Conservation (phyloP, 345 rosid species). For the Eucalyptus marginata region DNA sequence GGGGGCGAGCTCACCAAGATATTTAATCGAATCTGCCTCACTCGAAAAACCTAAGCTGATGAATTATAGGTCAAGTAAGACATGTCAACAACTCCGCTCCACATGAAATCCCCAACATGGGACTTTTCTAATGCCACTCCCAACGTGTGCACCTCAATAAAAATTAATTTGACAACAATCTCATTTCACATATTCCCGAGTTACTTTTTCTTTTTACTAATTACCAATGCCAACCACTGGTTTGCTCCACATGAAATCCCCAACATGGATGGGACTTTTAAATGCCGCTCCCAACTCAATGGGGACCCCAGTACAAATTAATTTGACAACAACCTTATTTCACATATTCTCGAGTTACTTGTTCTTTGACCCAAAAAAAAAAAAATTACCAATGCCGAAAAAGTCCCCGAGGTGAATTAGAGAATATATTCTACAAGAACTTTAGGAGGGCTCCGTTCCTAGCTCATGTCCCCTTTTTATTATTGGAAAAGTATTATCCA, state of each 20-base stretch:
- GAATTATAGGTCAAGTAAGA: not conserved
- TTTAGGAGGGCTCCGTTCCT: not conserved
- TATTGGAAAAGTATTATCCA: not conserved
- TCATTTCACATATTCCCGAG: not conserved
- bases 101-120: not conserved
- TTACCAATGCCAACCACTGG: not conserved
- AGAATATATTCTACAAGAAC: not conserved
- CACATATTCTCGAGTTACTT: no score
- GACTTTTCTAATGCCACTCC: not conserved
- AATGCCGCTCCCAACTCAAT: no score
- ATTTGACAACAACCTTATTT: no score
- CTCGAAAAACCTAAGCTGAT: not conserved
- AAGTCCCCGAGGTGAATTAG: rapidly evolving
- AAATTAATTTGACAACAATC: not conserved
- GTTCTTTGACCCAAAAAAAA: no score
- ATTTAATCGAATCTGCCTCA: not conserved
- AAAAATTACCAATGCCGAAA: not conserved
- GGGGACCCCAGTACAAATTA: no score
- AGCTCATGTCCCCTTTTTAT: not conserved
- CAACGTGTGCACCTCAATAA: not conserved
- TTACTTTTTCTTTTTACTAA: not conserved
- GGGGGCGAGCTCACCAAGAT: not conserved
- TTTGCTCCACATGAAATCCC: no score
- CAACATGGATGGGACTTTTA: no score
- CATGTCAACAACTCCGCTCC: not conserved